A percentile compares a stretch with the other conserved stretches of the same genome.
phyloP scores from a whole-genome alignment of 257 asterid genomes.

The Prunella vulgaris region DNA sequence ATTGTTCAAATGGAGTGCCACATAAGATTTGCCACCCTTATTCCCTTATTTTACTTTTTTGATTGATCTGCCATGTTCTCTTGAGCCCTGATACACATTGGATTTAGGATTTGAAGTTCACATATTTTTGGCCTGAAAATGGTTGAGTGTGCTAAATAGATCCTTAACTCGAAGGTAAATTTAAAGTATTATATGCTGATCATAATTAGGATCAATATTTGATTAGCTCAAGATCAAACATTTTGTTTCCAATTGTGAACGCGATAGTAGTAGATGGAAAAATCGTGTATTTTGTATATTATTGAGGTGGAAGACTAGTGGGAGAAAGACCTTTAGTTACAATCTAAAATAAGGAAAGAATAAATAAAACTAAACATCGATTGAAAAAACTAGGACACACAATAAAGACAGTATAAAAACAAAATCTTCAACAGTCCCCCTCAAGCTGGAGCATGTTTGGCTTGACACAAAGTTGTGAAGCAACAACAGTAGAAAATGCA shows the following conservation, averaged over 20 bases:
- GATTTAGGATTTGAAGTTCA: conserved; percentile 6
- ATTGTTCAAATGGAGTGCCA: conserved; percentile 12
- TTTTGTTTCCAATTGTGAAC: too few species aligned
- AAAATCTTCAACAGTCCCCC: background rate
- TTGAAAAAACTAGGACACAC: background rate
- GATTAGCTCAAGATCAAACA: background rate
- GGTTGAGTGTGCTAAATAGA: background rate
- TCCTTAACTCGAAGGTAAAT: conserved; percentile 1
- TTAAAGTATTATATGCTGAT: background rate
- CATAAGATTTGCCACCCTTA: background rate
- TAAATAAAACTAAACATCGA: background rate
- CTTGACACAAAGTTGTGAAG: background rate
- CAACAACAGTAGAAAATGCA: background rate
- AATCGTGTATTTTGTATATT: background rate
- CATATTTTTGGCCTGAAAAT: conserved; percentile 3
- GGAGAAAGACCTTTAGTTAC: background rate
- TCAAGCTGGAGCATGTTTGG: background rate
- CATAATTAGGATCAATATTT: background rate
- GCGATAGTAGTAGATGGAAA: background rate
- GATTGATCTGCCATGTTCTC: background rate
- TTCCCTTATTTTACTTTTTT: background rate
- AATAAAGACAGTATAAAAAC: background rate
- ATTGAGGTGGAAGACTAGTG: background rate
- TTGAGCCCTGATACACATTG: background rate
- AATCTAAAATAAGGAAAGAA: background rate